These are phyloP conservation scores for Exserohilum rostratum DNA, from an alignment of 2,329 filamentous ascomycete genomes.

Conservation along the genomic window DNA sequence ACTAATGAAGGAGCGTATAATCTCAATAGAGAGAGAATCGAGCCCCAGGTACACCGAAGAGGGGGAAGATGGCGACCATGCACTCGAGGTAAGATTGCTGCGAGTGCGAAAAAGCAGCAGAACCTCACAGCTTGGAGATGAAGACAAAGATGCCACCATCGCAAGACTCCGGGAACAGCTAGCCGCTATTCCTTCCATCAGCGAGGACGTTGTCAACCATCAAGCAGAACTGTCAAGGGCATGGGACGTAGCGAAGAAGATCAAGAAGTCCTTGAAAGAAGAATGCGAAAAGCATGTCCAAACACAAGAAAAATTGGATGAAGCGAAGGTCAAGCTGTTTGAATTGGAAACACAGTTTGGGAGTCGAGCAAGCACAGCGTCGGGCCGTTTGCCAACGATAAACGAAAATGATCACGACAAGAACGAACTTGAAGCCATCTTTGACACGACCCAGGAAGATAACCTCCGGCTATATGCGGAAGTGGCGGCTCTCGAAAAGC, in stretches of 20 bases:
- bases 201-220: conserved; percentile 33
- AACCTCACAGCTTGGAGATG: conserved; percentile 22
- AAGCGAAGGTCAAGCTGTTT: conserved; percentile 23
- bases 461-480: conserved; percentile 40
- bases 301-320: conserved; percentile 34
- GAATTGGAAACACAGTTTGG: conserved; percentile 21
- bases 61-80: conserved; percentile 33
- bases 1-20: conserved; percentile 37
- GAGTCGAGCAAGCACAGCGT: conserved; percentile 10
- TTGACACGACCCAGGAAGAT: conserved; percentile 43
- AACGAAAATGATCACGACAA: conserved; percentile 38
- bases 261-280: conserved; percentile 34
- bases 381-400: conserved; percentile 37
- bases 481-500: conserved; percentile 37
- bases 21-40: conserved; percentile 30
- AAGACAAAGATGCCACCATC: conserved; percentile 37
- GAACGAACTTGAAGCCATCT: conserved; percentile 45
- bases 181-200: conserved; percentile 19
- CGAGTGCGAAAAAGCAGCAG: conserved; percentile 37
- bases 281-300: conserved; percentile 37
- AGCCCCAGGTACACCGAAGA: conserved; percentile 23
- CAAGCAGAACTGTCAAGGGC: conserved; percentile 41
- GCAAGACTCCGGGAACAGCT: conserved; percentile 38
- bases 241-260: conserved; percentile 40
- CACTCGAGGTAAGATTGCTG: conserved; percentile 39